Evolutionary conservation across 208 protist genomes (phyloP), one percentile per base, ranked within the genome.

Genomic region (Leishmania amazonensis): DNA sequence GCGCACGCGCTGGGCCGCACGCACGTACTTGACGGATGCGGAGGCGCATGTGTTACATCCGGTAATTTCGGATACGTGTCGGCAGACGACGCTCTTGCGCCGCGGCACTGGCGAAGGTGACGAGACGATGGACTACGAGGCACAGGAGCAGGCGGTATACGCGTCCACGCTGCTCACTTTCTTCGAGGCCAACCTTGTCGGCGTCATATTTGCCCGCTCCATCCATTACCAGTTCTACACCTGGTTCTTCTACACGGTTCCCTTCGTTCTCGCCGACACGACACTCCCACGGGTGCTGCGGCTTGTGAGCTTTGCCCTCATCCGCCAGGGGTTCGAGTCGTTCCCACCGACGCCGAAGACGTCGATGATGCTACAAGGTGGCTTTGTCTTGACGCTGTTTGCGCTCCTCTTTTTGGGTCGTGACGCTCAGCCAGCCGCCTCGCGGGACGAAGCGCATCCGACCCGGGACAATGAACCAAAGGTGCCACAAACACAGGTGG

Each of bases 141-240:
- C 60, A 40, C 80, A 85, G 72, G 76, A 86, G 80, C 67, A 71
- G 35, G 45, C 71, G 8, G 76, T 75, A 1, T 78, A 57, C 53
- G 58, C 49, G 42, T 75, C 81, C 15, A 92, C 98, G 45, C 80
- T 93, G 2, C 79, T 91, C 77, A 94, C 94, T 0, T 60, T 99
- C 45, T 91, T 99, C 65, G 88, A 92, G 78, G 93, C 87, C 31
- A 99, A 99, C 84, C 85, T 98, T 24, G 91, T 98, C 75, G 98
- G 97, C 31, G 88, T 99, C 49, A 83, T 91, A 21, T 97, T 96
- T 75, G 80, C 92, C 9, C 89, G 97, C 57, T 90, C 90, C 7
- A 58, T 99, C n/a, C 97, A 99, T 83, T 99, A 96, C 81, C 97
- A 99, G 90, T 99, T 99, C 83, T 95, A 98, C 75, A 78, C 84